Evolutionary conservation across 1,284 basidiomycete species (phyloP), one percentile per base, ranked within the genome.

Genomic region (Microbotryum lychnidis-dioicae): DNA sequence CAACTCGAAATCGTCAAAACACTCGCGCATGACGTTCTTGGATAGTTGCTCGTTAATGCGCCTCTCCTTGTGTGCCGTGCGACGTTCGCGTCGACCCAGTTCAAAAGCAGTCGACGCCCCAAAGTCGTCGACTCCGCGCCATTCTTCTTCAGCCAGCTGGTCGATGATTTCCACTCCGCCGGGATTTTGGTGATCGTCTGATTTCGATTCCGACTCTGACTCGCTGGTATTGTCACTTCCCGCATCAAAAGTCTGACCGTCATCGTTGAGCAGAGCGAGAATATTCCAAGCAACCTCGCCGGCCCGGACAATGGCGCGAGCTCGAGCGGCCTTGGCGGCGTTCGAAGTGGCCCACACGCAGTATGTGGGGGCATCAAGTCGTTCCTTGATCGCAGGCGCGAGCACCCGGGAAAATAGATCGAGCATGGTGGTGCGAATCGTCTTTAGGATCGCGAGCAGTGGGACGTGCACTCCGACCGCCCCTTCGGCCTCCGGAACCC

Each of bases 211-310:
- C n/a, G 25, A 33, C 29, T 51, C 59, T 31, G 29, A 14, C n/a
- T 56, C 56, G 45, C 52, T 48, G 2, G 14, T 12, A 1, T 29
- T 18, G 12, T 57, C 56, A 9, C 23, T 23, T 14, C 31, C 46
- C 10, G 56, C 42, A 20, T 62, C 65, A 33, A 62, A 42, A 2
- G 33, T 25, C 20, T 62, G 60, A n/a, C 56, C 58, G 18, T 62
- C 55, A 50, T 65, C 63, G 14, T 64, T 54, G 42, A 63, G 58
- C 20, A 68, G 56, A 6, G 56, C 57, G 48, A 61, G 21, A 16
- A 68, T 33, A n/a, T 54, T 37, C 4, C 50, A 29, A 2, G 62
- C 65, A 1, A 45, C 54, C 20, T 64, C 46, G 5, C 31, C 56
- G 12, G 54, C 48, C 33, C 46, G 27, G n/a, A 44, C 5, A 44